Evolutionary conservation across 202 grass and related monocot species (phyloP).

Genomic region (Elaeis oleifera): DNA sequence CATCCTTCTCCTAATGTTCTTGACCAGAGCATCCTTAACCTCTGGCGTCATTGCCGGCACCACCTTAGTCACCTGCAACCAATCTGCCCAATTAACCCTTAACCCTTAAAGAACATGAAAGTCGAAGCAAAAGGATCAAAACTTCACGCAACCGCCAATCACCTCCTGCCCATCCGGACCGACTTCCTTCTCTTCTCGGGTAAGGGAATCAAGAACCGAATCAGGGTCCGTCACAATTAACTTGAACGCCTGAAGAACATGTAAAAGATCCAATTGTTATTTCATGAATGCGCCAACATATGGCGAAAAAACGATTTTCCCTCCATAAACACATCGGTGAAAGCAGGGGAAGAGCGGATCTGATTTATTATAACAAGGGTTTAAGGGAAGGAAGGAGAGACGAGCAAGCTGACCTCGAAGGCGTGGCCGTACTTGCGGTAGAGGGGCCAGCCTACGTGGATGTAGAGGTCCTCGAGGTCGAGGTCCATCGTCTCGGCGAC

Average conservation of each 20-base stretch:
- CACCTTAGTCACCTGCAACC: constrained; percentile 49
- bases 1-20: constrained; percentile 95
- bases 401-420: constrained; percentile 41
- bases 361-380: too few species aligned
- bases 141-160: background rate
- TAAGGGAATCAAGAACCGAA: constrained; percentile 53
- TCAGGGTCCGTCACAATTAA: constrained; percentile 66
- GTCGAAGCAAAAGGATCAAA: background rate
- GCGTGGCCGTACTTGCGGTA: constrained; percentile 94
- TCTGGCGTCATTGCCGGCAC: constrained; percentile 67
- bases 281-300: too few species aligned
- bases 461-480: constrained; percentile 86
- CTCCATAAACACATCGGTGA: too few species aligned
- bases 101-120: background rate
- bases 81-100: background rate
- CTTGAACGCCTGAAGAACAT: constrained; percentile 33
- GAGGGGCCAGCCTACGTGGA: constrained; percentile 67
- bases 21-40: constrained; percentile 79
- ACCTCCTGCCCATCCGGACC: constrained; percentile 79
- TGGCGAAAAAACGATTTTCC: too few species aligned
- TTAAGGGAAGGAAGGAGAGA: too few species aligned
- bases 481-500: constrained; percentile 80
- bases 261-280: background rate
- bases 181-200: constrained; percentile 58
- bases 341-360: too few species aligned